phyloP scores from a whole-genome alignment of 176 grass and related monocot genomes.

The Cenchrus fungigraminus region DNA sequence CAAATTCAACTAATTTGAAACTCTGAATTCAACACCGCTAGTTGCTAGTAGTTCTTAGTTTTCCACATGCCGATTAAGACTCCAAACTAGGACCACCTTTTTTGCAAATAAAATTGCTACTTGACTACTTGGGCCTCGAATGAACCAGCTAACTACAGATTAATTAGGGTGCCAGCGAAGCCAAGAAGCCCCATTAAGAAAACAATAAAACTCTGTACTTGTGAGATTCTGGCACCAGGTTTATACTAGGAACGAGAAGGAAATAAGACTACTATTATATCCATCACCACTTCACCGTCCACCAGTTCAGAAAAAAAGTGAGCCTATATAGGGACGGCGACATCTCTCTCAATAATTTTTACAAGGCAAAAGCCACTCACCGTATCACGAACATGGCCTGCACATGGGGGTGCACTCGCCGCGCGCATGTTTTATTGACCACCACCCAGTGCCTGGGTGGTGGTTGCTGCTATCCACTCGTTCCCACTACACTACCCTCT shows the following conservation, averaged over 20 bases:
- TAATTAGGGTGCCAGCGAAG: neutral
- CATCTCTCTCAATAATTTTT: conserved; percentile 26
- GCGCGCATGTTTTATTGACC: neutral
- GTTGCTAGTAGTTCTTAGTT: neutral
- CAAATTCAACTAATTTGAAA: neutral
- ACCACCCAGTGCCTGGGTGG: neutral
- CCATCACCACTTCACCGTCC: too few relatives aligned
- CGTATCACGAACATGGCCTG: neutral
- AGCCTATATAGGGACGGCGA: conserved; percentile 29
- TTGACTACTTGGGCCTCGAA: neutral
- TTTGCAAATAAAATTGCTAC: neutral
- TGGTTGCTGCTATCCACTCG: neutral
- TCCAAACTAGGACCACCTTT: conserved; percentile 3
- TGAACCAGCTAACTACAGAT: too few relatives aligned
- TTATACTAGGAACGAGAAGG: neutral
- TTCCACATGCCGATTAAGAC: neutral
- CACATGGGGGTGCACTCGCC: conserved; percentile 24
- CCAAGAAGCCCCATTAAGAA: neutral
- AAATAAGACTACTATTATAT: neutral
- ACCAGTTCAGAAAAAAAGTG: neutral
- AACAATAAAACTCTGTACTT: conserved; percentile 29
- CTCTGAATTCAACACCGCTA: neutral
- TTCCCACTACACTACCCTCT: neutral
- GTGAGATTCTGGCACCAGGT: conserved; percentile 4
- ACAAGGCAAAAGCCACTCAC: neutral